Percentiles rank a stretch among this genome's conserved stretches.
These are phyloP conservation scores for Massospora cicadina DNA, from an alignment of 371 early-diverging fungal species.

Conservation along the genomic window DNA sequence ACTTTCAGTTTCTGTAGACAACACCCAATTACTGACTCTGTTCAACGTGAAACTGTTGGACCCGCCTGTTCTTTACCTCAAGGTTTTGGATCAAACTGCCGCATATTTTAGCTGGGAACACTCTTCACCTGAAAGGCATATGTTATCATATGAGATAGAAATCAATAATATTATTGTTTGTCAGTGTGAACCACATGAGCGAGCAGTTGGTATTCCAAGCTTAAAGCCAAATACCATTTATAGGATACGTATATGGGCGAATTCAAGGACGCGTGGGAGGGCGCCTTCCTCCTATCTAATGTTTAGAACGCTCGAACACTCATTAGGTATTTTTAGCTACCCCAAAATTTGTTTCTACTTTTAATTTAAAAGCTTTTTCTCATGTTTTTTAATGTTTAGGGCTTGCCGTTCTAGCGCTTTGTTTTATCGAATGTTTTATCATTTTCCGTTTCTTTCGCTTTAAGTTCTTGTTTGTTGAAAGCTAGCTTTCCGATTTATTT, in stretches of 20 bases:
- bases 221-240: slow-evolving; percentile 5
- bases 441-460: too few relatives aligned
- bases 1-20: slow-evolving; percentile 1
- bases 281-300: slow-evolving; percentile 1
- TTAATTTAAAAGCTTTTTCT: too few relatives aligned
- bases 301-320: slow-evolving; percentile 3
- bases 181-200: background rate
- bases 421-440: too few relatives aligned
- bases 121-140: background rate
- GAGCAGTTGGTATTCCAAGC: background rate
- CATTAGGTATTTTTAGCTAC: slow-evolving; percentile 1
- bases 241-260: slow-evolving; percentile 7
- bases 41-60: slow-evolving; percentile 6
- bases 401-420: too few relatives aligned
- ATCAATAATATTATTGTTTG: slow-evolving; percentile 8
- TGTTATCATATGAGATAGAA: slow-evolving; percentile 5
- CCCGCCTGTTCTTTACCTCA: slow-evolving; percentile 6
- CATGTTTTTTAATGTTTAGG: too few relatives aligned
- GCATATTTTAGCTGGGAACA: slow-evolving; percentile 10
- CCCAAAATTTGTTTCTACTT: too few relatives aligned
- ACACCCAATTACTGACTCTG: slow-evolving; percentile 2
- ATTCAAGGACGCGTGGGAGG: slow-evolving; percentile 3
- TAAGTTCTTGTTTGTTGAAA: too few relatives aligned
- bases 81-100: slow-evolving; percentile 1
- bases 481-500: too few relatives aligned